Conservation (phyloP, 1,139 yeast species). For the Candida frijolesensis region DNA sequence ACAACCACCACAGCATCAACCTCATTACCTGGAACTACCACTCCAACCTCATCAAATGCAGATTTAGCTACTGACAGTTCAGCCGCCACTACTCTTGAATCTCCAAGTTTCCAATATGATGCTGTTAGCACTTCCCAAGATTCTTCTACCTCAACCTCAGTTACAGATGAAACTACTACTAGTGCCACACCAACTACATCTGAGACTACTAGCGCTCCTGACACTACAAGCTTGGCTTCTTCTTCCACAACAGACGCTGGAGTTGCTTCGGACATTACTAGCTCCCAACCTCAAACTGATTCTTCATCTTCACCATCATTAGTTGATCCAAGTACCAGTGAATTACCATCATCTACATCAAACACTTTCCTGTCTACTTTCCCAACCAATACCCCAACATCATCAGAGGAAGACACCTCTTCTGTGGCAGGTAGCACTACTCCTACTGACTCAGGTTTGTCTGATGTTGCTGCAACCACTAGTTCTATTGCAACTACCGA, state of each 20-base stretch:
- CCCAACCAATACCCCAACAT: neutral
- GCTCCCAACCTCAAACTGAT: neutral
- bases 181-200: neutral
- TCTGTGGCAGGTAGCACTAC: neutral
- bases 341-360: neutral
- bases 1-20: conserved; percentile 7
- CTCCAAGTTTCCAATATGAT: neutral
- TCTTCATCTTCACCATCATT: neutral
- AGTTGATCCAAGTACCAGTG: conserved; percentile 1
- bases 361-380: neutral
- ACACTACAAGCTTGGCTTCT: neutral
- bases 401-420: neutral
- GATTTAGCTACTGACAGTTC: neutral
- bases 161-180: conserved; percentile 3
- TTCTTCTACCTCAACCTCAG: neutral
- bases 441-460: neutral
- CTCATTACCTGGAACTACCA: conserved; percentile 2
- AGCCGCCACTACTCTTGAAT: neutral
- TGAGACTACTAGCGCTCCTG: neutral
- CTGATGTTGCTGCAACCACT: neutral
- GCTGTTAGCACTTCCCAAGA: neutral
- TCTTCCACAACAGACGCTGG: neutral
- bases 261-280: neutral
- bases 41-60: neutral
- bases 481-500: neutral